Evolutionary conservation across 208 protist genomes (phyloP).

Genomic region (Herpetomonas muscarum): DNA sequence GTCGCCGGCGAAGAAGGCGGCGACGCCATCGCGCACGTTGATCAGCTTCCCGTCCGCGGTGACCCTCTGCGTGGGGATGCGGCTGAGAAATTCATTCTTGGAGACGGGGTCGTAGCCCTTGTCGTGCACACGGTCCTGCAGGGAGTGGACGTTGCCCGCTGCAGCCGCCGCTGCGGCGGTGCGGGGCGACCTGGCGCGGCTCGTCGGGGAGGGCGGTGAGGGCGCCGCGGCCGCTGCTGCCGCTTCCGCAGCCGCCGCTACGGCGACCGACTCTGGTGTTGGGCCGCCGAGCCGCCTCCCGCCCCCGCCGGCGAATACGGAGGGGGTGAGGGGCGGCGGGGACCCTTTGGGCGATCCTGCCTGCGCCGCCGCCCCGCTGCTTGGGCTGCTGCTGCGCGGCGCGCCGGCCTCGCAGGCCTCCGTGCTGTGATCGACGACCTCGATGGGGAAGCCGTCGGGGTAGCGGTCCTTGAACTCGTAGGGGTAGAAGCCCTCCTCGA

Average conservation of each 20-base stretch:
- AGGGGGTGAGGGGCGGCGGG: too few relatives aligned
- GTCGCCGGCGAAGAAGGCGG: conserved; percentile 35
- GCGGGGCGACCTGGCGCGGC: background rate
- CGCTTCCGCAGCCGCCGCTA: background rate
- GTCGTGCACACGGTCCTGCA: conserved; percentile 14
- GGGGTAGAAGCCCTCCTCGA: conserved; percentile 92
- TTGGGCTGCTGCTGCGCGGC: background rate
- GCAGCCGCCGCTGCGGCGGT: background rate
- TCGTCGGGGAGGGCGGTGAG: background rate
- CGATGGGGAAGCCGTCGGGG: conserved; percentile 88
- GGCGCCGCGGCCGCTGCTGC: background rate
- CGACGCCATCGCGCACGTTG: conserved; percentile 50
- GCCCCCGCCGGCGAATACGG: too few relatives aligned
- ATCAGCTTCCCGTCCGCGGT: conserved; percentile 70
- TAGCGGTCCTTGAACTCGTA: conserved; percentile 93
- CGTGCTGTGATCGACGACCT: conserved; percentile 62
- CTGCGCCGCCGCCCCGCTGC: too few relatives aligned
- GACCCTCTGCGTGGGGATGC: conserved; percentile 56
- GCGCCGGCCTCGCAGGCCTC: conserved; percentile 18
- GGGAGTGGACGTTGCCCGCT: conserved; percentile 18
- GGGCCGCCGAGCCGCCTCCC: too few relatives aligned
- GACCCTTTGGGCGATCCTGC: too few relatives aligned
- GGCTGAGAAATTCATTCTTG: conserved; percentile 59
- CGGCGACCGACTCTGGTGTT: too few relatives aligned
- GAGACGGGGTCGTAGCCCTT: conserved; percentile 23